Percentiles rank a stretch among this genome's conserved stretches.
Conservation (phyloP, 495 filamentous ascomycete species). For the Penicillium taxi region DNA sequence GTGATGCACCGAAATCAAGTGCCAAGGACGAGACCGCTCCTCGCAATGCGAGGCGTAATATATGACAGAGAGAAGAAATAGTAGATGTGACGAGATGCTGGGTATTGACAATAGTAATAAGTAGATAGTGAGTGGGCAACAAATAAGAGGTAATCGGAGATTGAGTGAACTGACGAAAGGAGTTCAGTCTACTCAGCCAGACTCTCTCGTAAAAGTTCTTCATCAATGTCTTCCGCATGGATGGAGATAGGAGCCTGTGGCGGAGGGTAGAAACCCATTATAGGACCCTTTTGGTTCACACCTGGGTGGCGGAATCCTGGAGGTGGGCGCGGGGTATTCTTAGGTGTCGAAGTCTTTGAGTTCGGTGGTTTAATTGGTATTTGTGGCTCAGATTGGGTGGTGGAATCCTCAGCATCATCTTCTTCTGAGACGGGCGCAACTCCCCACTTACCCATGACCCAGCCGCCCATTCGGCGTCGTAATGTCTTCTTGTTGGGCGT, state of each 20-base stretch:
- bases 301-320: conserved; percentile 35
- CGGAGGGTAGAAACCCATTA: conserved; percentile 32
- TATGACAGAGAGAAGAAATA: too few relatives aligned
- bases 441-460: conserved; percentile 51
- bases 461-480: conserved; percentile 44
- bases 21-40: neutral
- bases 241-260: conserved; percentile 24
- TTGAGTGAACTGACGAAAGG: too few relatives aligned
- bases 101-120: too few relatives aligned
- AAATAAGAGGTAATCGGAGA: too few relatives aligned
- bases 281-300: conserved; percentile 43
- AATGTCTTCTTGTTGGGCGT: conserved; percentile 25
- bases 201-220: conserved; percentile 34
- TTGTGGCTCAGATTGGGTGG: conserved; percentile 1
- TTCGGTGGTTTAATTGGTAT: neutral
- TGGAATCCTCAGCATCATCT: conserved; percentile 9
- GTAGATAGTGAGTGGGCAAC: too few relatives aligned
- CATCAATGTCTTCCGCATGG: conserved; percentile 31
- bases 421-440: conserved; percentile 28
- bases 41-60: too few relatives aligned
- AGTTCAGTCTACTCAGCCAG: conserved; percentile 31
- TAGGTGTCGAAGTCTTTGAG: too few relatives aligned
- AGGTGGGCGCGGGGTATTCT: conserved; percentile 1
- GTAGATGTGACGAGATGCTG: too few relatives aligned
- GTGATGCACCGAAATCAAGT: neutral